phyloP scores from a whole-genome alignment of 2,329 filamentous ascomycete species.

The Colletotrichum tanaceti region DNA sequence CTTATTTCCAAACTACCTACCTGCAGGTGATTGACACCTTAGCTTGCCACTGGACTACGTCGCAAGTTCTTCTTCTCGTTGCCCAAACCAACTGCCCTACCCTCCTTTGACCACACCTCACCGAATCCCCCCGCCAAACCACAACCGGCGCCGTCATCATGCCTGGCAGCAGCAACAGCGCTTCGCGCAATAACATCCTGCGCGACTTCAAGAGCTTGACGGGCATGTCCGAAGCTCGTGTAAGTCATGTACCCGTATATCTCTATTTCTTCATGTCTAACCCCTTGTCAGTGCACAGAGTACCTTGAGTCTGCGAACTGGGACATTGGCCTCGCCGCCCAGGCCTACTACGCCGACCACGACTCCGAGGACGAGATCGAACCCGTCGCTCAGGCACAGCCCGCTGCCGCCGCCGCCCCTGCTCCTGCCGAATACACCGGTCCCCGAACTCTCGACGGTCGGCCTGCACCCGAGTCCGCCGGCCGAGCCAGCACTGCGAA shows the following conservation, averaged over 20 bases:
- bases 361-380: slow-evolving; percentile 60
- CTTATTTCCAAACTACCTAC: not conserved
- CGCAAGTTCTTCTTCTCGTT: too few species aligned
- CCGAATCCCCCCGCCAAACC: slow-evolving; percentile 6
- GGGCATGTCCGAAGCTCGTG: slow-evolving; percentile 35
- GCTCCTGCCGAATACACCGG: slow-evolving; percentile 64
- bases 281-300: slow-evolving; percentile 67
- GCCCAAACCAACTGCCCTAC: not conserved
- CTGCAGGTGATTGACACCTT: not conserved
- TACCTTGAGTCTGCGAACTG: slow-evolving; percentile 75
- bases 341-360: slow-evolving; percentile 70
- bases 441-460: slow-evolving; percentile 71
- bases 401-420: slow-evolving; percentile 43
- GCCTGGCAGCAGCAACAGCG: slow-evolving; percentile 36
- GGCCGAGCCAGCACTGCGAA: slow-evolving; percentile 48
- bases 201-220: slow-evolving; percentile 39
- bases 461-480: slow-evolving; percentile 61
- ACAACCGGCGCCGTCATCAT: slow-evolving; percentile 21
- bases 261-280: slow-evolving; percentile 17
- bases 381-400: slow-evolving; percentile 50
- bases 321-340: slow-evolving; percentile 72
- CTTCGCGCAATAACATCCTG: slow-evolving; percentile 38
- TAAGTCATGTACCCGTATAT: slow-evolving; percentile 8
- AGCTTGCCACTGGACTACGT: not conserved
- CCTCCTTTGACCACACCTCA: not conserved